Evolutionary conservation across 2,329 filamentous ascomycete species (phyloP), one percentile per base, ranked within the genome.

Genomic region (Penicillium verrucosum): DNA sequence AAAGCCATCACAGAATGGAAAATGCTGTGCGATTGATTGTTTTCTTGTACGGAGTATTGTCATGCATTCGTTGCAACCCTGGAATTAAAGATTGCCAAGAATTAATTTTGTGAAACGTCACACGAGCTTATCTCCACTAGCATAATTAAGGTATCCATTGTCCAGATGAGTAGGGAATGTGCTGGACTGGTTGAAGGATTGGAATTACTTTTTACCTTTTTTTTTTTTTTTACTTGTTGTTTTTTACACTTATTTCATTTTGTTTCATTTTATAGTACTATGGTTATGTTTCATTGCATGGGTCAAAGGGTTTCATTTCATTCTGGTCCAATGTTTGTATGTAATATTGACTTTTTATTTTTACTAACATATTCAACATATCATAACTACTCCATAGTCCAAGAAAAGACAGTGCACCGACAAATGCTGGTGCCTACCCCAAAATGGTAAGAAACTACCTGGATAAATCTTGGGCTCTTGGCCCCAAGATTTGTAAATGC

Each of bases 101-200:
- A 49, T 51, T 58, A 46, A 49, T 59, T 64, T 56, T 60, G 68
- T 72, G 70, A 69, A 71, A 72, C 69, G 67, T 71, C 66, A 64
- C 68, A 70, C 68, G 68, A 70, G 69, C 68, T 71, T 69, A 72
- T 71, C 70, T 70, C 69, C 70, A 70, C 68, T 67, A 69, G 65
- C 65, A 71, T 68, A 69, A 68, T 72, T 68, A 69, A 68, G 56
- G 63, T 70, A 61, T 63, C 37, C 34, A 56, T 52, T 42, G 55
- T 54, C 54, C 44, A 42, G 56, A 59, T 56, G 34, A 58, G 56
- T 56, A 34, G 48, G 45, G 56, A 60, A 60, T 58, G 50, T 59
- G 34, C 52, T 58, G 38, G 46, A 40, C 23, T 40, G 16, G 16
- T 14, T 41, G 30, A 21, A 45, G 8, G 23, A 41, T 27, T 23